Base-by-base conservation (phyloP, 2,329 filamentous ascomycete species). In the Onygenales sp. region DNA sequence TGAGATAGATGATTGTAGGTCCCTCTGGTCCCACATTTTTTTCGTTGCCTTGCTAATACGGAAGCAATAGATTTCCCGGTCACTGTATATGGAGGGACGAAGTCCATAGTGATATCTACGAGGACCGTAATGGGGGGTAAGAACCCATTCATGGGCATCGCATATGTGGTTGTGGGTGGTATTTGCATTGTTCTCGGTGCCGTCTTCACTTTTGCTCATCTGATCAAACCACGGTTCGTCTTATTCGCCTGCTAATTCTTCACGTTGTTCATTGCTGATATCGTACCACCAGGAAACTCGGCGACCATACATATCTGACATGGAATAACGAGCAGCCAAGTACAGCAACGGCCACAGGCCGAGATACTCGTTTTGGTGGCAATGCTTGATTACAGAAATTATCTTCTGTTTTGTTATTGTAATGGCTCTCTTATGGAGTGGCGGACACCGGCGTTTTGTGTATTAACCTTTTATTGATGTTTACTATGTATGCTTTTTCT, bases 141-240 rank as follows among this genome's bases (percentile, higher is more conserved):
- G 65, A 98, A 98, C 69, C 86, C 89, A 31, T 97, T 96, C 78
- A 81, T 97, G 50, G 93, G 93, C 46, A 98, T 98, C 61, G 90
- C 91, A 39, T 98, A 97, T 71, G 79, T 97, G 32, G 89, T 95
- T 13, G 89, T 98, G 9, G 92, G 91, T 54, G 93, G 92, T 47
- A 79, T 97, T 55, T 98, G 93, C 74, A 86, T 98, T 61, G 68
- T 96, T 32, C 81, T 98, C 7, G 93, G 93, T 50, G 82, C 83
- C 31, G 68, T 97, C 52, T 98, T 98, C 73, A 91, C 92, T 36
- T 79, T 89, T 57, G 91, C 89, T 0, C 91, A 97, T 73, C 78
- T 97, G 59, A 84, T 98, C 71, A 91, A 87, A 68, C 93, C 93
- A 57, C 86, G 88, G 88, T 89, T 75, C 65, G 81, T 72, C 43